Percentiles rank a stretch among this genome's conserved stretches.
phyloP scores from a whole-genome alignment of 2,329 filamentous ascomycete species.

The Knufia fluminis region DNA sequence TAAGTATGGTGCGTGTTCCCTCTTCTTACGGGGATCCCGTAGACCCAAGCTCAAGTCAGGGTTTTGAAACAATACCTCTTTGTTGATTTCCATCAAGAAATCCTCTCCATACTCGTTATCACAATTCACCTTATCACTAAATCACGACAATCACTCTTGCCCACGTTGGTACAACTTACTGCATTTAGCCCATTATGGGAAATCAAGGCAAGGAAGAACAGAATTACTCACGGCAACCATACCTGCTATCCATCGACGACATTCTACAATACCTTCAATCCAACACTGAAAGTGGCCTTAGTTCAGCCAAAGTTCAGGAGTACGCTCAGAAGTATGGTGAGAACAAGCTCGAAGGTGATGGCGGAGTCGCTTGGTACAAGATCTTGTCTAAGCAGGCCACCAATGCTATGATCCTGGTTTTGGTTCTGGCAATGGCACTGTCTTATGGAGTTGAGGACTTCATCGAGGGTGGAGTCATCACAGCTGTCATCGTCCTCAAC shows the following conservation, averaged over 20 bases:
- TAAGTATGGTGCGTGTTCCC: neutral
- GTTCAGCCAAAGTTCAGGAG: slow-evolving; percentile 33
- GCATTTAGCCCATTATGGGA: slow-evolving; percentile 16
- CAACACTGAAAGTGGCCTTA: slow-evolving; percentile 41
- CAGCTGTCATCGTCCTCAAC: slow-evolving; percentile 50
- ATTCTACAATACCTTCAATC: slow-evolving; percentile 38
- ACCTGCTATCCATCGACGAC: slow-evolving; percentile 28
- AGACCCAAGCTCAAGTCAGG: neutral
- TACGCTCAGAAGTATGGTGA: slow-evolving; percentile 40
- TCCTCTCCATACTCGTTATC: too few relatives aligned
- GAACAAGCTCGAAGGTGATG: slow-evolving; percentile 41
- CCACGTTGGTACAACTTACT: neutral
- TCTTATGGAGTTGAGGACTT: slow-evolving; percentile 48
- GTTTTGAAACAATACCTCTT: slow-evolving; percentile 2
- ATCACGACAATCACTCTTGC: neutral
- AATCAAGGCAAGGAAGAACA: slow-evolving; percentile 19
- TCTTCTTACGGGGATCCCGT: neutral
- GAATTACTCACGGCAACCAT: slow-evolving; percentile 28
- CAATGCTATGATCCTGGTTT: slow-evolving; percentile 50
- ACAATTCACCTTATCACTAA: neutral
- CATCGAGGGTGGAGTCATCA: slow-evolving; percentile 51
- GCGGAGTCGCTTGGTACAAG: slow-evolving; percentile 38
- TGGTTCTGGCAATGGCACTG: slow-evolving; percentile 64
- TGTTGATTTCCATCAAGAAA: slow-evolving; percentile 9
- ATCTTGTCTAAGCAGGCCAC: slow-evolving; percentile 45